phyloP scores from a whole-genome alignment of 1,284 basidiomycete species.

The Puccinia novopanici region DNA sequence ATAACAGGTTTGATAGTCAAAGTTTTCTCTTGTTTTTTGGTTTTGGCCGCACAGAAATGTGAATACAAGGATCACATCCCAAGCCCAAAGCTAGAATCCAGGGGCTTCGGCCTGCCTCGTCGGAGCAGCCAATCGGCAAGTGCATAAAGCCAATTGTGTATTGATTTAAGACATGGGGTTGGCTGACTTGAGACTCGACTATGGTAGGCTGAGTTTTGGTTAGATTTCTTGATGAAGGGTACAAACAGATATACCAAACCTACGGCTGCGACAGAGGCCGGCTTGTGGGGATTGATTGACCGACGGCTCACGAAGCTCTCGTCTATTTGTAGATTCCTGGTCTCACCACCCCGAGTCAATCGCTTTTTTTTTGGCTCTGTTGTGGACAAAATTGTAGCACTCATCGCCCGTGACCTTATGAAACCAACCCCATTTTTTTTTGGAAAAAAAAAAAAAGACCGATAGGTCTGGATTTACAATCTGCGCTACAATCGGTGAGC shows the following conservation, averaged over 20 bases:
- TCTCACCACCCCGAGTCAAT: neutral
- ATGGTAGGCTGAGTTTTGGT: neutral
- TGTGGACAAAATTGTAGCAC: too few species aligned
- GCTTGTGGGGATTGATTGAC: neutral
- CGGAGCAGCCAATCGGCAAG: constrained; percentile 23
- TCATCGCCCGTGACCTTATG: neutral
- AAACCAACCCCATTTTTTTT: neutral
- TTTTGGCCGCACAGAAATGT: neutral
- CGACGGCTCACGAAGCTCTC: constrained; percentile 6
- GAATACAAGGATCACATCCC: neutral
- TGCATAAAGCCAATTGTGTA: constrained; percentile 29
- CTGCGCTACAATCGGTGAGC: neutral
- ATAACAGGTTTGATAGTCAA: neutral
- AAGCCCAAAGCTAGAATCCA: constrained; percentile 2
- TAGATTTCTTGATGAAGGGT: neutral
- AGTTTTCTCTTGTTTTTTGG: neutral
- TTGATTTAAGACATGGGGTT: constrained; percentile 18
- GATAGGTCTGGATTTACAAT: neutral
- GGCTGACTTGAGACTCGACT: neutral
- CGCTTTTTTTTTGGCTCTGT: neutral
- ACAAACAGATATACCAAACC: neutral
- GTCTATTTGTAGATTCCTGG: neutral
- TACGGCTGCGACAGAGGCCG: neutral
- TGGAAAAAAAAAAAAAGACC: neutral
- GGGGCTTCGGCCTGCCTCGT: constrained; percentile 17